phyloP scores from a whole-genome alignment of 805 yeast genomes.

The Citeromyces matritensis region DNA sequence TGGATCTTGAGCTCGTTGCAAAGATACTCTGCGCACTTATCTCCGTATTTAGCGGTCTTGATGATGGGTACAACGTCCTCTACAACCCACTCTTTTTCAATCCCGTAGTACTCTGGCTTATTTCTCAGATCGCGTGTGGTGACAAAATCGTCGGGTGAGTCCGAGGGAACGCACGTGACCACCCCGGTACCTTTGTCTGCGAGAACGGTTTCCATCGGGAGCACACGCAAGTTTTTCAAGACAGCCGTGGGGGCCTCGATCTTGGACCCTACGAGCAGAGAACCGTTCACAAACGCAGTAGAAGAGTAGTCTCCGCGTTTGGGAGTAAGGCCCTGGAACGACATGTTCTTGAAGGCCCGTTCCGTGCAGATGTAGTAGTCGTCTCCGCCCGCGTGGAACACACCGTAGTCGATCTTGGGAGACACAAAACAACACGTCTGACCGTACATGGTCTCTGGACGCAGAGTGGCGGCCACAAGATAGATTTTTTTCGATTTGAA shows the following conservation, averaged over 20 bases:
- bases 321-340: constrained; percentile 87
- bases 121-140: constrained; percentile 72
- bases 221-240: constrained; percentile 55
- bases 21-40: constrained; percentile 69
- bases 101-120: constrained; percentile 83
- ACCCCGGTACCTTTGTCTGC: constrained; percentile 98
- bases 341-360: constrained; percentile 96
- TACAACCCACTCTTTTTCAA: constrained; percentile 76
- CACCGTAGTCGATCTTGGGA: constrained; percentile 85
- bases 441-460: constrained; percentile 99
- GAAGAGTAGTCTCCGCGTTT: constrained; percentile 65
- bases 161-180: constrained; percentile 97
- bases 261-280: constrained; percentile 68
- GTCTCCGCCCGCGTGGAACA: constrained; percentile 70
- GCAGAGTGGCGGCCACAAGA: constrained; percentile 90
- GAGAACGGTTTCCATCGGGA: constrained; percentile 96
- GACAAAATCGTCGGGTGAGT: constrained; percentile 93
- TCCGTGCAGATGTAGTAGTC: constrained; percentile 77
- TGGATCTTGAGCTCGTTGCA: constrained; percentile 82
- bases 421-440: constrained; percentile 97
- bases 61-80: constrained; percentile 63
- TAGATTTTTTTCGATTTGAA: constrained; percentile 45
- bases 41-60: constrained; percentile 76
- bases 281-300: constrained; percentile 47
- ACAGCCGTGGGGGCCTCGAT: constrained; percentile 75